A percentile compares a stretch with the other conserved stretches of the same genome.
Conservation (phyloP, 768 basidiomycete genomes). For the Phallus indusiatus region DNA sequence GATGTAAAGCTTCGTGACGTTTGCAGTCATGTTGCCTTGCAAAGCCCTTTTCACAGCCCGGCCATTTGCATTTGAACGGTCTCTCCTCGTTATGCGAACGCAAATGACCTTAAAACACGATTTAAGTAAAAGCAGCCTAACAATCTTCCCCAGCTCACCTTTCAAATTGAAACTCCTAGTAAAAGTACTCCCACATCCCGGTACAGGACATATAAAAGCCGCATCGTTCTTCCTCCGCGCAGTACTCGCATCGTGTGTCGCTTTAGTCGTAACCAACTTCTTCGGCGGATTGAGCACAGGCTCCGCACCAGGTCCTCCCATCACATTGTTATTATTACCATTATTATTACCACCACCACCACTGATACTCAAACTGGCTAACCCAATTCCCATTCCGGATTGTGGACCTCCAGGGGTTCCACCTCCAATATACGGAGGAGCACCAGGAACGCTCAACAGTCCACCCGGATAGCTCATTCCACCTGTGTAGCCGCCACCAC, state of each 20-base stretch:
- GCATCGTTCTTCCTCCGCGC: constrained; percentile 83
- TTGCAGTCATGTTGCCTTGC: constrained; percentile 95
- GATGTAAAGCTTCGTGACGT: constrained; percentile 89
- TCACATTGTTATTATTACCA: neutral
- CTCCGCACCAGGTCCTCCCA: neutral
- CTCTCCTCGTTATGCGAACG: constrained; percentile 93
- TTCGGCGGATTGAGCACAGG: constrained; percentile 35
- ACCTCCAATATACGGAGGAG: constrained; percentile 28
- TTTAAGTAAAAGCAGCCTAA: constrained; percentile 6
- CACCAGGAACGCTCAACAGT: constrained; percentile 15
- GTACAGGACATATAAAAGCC: constrained; percentile 73
- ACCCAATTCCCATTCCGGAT: constrained; percentile 1
- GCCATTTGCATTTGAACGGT: constrained; percentile 92
- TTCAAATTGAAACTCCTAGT: constrained; percentile 92
- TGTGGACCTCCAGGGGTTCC: constrained; percentile 51
- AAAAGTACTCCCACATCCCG: constrained; percentile 79
- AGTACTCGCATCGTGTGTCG: constrained; percentile 81
- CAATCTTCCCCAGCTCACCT: constrained; percentile 33
- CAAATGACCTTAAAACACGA: constrained; percentile 57
- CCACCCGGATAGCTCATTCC: constrained; percentile 24
- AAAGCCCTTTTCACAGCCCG: constrained; percentile 90
- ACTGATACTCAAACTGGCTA: neutral
- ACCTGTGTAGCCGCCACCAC: constrained; percentile 23
- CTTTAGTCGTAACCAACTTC: constrained; percentile 83
- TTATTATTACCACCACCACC: neutral